A percentile compares a stretch with the other conserved stretches of the same genome.
Conservation (phyloP, 306 rosid genomes). For the Lathyrus aphaca region DNA sequence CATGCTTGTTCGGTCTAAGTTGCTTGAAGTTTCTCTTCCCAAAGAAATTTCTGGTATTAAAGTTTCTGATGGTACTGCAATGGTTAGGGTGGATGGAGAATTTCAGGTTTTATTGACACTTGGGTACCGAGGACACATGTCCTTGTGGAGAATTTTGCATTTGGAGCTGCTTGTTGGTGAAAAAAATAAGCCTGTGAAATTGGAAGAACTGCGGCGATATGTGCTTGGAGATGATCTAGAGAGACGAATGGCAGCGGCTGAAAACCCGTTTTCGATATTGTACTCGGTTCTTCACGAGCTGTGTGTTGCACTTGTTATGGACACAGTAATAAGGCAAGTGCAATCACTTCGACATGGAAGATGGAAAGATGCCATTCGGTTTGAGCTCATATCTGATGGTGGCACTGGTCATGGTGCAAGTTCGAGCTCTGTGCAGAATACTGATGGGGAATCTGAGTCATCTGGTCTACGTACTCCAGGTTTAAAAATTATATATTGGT, state of each 20-base stretch:
- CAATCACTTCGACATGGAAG: conserved; percentile 87
- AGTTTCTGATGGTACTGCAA: conserved; percentile 81
- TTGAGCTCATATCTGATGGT: conserved; percentile 84
- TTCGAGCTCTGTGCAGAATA: conserved; percentile 69
- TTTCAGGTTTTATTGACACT: conserved; percentile 87
- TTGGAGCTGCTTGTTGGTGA: conserved; percentile 98
- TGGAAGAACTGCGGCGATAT: conserved; percentile 70
- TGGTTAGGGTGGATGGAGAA: conserved; percentile 82
- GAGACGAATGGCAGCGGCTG: conserved; percentile 94
- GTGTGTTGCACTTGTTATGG: conserved; percentile 92
- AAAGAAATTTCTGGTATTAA: conserved; percentile 79
- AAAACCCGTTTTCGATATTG: conserved; percentile 76
- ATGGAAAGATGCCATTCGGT: conserved; percentile 96
- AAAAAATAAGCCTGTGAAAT: conserved; percentile 63
- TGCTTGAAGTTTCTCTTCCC: conserved; percentile 80
- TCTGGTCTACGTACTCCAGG: conserved; percentile 88
- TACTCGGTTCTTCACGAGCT: conserved; percentile 90
- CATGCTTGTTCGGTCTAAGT: conserved; percentile 80
- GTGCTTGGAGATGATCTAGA: conserved; percentile 91
- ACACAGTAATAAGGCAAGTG: conserved; percentile 89
- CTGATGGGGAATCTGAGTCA: conserved; percentile 83
- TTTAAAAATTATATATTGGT: conserved; percentile 85
- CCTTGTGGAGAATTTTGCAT: conserved; percentile 97
- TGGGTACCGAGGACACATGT: conserved; percentile 93
- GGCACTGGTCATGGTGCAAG: conserved; percentile 63